Base-by-base conservation (phyloP, 495 filamentous ascomycete species). In the Cetradonia linearis region DNA sequence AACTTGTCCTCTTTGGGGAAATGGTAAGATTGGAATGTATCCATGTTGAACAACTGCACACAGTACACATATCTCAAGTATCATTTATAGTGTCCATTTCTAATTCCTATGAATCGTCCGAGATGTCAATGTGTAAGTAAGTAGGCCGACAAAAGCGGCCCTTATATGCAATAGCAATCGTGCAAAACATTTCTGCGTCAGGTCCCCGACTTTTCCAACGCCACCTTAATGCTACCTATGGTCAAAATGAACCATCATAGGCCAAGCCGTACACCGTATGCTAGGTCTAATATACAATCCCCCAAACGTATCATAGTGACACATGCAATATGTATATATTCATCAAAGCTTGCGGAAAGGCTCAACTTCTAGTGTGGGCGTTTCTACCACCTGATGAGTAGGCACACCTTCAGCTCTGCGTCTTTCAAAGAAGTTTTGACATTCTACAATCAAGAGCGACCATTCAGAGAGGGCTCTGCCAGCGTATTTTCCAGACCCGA, bases 391-490 rank as follows among this genome's bases (percentile, higher is more conserved):
- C 53, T 75, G 80, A 66, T 92, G 78, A 8, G 73, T 74, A 10
- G 88, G 83, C 16, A 95, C 86, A 50, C 93, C 93, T 71, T 98
- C 93, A 42, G 83, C 84, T 62, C 84, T 86, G 60, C 93, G 80
- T 31, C 92, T 79, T 33, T 95, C 88, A 50, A 92, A 88, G 71
- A 98, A 98, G 67, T 84, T 89, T 69, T 97, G 91, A 73, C 86
- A 91, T 70, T 98, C 93, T 28, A 78, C 78, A 9, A 96, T 84
- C 38, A 96, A 81, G 25, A 88, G 72, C 16, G 83, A 76, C 93
- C 93, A 98, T 71, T 98, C 93, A 2, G 92, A 91, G 55, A 98
- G 77, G 2, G 93, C 90, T 49, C 92, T 82, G 2, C 93, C 93
- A 8, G 83, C 77, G 71, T 98, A 97, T 63, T 84, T 88, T 60